Base-by-base conservation (phyloP, 2,329 filamentous ascomycete genomes). In the Aaosphaeria arxii region DNA sequence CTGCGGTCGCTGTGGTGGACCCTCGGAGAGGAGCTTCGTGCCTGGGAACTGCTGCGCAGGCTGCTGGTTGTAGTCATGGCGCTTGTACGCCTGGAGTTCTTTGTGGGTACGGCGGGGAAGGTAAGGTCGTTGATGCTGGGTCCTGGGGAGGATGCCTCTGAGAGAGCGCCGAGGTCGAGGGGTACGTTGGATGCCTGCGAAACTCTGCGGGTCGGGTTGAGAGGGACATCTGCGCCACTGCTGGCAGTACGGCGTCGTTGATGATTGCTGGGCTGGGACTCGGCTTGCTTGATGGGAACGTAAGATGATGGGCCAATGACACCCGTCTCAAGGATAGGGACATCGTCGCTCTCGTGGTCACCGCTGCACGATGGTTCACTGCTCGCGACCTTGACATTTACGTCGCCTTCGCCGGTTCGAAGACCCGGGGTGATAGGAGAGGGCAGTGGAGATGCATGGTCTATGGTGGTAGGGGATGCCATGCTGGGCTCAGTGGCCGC, bases 341-440 rank as follows among this genome's bases (percentile, higher is more conserved):
- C 48, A 7, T 68, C 66, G 6, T 69, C 66, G 30, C 46, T 46
- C 7, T 69, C 66, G 31, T 47, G 45, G 6, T 69, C 65, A 6
- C 57, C 53, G 30, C 63, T 63, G 45, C 59, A 58, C 7, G 56
- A 60, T 6, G 57, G 55, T 24, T 69, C 67, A 46, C 69, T 71
- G 45, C 56, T 61, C 6, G 66, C 68, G 9, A 71, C 67, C 47
- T 69, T 69, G 31, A 71, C 66, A 7, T 54, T 46, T 7, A 69
- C 50, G 30, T 64, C 65, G 11, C 45, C 47, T 31, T 67, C 64
- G 6, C 56, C 60, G 4, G 53, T 44, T 13, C 60, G 59, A 29
- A 58, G 54, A 7, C 63, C 61, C 4, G 69, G 69, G 1, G 69
- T 71, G n/a, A 68, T 48, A 0, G 68, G 69, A 1, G 67, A 70